Base-by-base conservation (phyloP, 2,329 filamentous ascomycete genomes). In the Tolypocladium pustulatum region DNA sequence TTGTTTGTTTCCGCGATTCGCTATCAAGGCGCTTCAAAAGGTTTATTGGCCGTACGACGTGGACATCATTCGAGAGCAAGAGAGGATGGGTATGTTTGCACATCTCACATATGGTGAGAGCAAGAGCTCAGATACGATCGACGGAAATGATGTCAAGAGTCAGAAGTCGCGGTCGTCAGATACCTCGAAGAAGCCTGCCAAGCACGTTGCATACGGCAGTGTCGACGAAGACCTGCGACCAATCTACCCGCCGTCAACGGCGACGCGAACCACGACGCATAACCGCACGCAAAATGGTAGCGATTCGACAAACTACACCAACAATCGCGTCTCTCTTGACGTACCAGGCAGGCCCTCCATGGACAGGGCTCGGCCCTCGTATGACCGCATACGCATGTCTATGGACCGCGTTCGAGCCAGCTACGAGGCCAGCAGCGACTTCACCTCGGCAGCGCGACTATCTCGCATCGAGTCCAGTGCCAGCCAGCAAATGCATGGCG, bases 61-160 rank as follows among this genome's bases (percentile, higher is more conserved):
- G 60, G 94, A 99, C 71, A 96, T 99, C 63, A 86, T 99, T 67
- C 90, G 94, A 54, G 94, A 99, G 73, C 91, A 97, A 76, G 85
- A 95, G 61, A 84, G 84, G 34, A 80, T 86, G 75, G 94, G 94
- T 65, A 86, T 87, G 68, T 97, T 95, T 71, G 85, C 88, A 64
- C 84, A 91, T 66, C 79, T 93, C 55, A 64, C 68, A 17, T 68
- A 65, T 13, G 77, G 77, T 57, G 60, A 57, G 4, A 70, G 65
- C 32, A 60, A 57, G 4, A 70, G 65, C 36, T 68, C 62, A 59
- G 74, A 68, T 56, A 71, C 64, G 37, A 68, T 67, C 51, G 84
- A 81, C 20, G 65, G 63, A 34, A 60, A 51, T n/a, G 69, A 69
- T 43, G 64, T 63, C 6, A 70, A 67, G 60, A 71, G 70, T 57